These are phyloP conservation scores for Geotrichum bryndzae DNA, from an alignment of 1,139 yeast genomes.

Conservation along the genomic window DNA sequence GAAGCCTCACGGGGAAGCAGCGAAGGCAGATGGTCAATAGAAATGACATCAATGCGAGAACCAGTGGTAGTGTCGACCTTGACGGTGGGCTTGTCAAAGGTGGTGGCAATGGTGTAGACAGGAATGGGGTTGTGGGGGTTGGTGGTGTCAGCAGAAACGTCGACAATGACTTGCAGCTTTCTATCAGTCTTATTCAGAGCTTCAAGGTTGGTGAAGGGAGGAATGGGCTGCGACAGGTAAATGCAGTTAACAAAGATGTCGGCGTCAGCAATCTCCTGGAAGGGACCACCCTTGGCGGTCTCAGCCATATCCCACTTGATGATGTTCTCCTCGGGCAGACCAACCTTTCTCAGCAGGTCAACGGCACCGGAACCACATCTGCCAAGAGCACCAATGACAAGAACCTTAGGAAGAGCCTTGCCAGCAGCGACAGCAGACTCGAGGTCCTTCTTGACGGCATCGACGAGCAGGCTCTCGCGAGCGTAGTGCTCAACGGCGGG, in stretches of 20 bases:
- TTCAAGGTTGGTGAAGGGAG: constrained; percentile 77
- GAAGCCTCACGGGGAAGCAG: constrained; percentile 95
- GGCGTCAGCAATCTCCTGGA: constrained; percentile 76
- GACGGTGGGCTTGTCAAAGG: constrained; percentile 85
- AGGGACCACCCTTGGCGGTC: constrained; percentile 96
- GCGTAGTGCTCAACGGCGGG: constrained; percentile 73
- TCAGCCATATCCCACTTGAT: constrained; percentile 95
- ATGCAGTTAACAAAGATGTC: constrained; percentile 95
- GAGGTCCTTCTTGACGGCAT: constrained; percentile 60
- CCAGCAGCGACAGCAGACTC: constrained; percentile 55
- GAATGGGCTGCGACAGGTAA: constrained; percentile 85
- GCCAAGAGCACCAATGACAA: constrained; percentile 95
- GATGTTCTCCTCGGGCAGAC: constrained; percentile 79
- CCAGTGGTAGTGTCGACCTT: constrained; percentile 70
- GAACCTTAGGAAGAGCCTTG: constrained; percentile 66
- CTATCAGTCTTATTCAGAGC: constrained; percentile 58
- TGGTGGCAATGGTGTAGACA: constrained; percentile 82
- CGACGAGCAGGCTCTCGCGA: constrained; percentile 66
- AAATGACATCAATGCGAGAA: constrained; percentile 72
- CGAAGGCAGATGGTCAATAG: constrained; percentile 96
- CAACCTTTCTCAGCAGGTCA: constrained; percentile 72
- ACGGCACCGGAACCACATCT: constrained; percentile 99
- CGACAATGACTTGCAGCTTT: constrained; percentile 85
- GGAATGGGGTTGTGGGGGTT: constrained; percentile 98
- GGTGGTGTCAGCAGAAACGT: constrained; percentile 97